Conservation (phyloP, 495 filamentous ascomycete genomes). For the Penicillium paradoxum region DNA sequence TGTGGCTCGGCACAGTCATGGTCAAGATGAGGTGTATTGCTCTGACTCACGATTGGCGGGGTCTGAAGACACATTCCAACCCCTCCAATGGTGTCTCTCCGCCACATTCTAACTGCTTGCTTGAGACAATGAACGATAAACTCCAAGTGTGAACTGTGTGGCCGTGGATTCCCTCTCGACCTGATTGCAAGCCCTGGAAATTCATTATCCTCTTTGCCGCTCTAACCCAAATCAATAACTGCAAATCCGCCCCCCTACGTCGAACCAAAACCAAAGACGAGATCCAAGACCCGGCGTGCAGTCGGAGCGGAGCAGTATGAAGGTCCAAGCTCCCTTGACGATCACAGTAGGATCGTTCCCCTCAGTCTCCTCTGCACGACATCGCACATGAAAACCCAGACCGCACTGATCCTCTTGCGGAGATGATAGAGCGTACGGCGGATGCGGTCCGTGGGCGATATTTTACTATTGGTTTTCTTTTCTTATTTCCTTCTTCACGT, state of each 20-base stretch:
- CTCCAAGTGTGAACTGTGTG: neutral
- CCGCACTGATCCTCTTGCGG: constrained; percentile 17
- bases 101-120: constrained; percentile 18
- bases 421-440: constrained; percentile 12
- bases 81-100: constrained; percentile 14
- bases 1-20: constrained; percentile 19
- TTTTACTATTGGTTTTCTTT: neutral
- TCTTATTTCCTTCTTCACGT: neutral
- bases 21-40: constrained; percentile 13
- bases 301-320: constrained; percentile 12
- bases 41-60: constrained; percentile 11
- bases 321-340: constrained; percentile 25
- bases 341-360: constrained; percentile 22
- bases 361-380: constrained; percentile 21
- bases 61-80: constrained; percentile 28
- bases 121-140: neutral
- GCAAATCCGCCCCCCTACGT: neutral
- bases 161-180: too few species aligned
- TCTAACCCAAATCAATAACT: neutral
- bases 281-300: neutral
- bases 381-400: constrained; percentile 14
- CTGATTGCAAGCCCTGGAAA: too few species aligned
- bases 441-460: constrained; percentile 3
- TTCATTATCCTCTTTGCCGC: constrained; percentile 7
- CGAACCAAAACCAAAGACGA: neutral